These are phyloP conservation scores for Poteriospumella lacustris DNA, from an alignment of 108 stramenopile species.

Conservation along the genomic window DNA sequence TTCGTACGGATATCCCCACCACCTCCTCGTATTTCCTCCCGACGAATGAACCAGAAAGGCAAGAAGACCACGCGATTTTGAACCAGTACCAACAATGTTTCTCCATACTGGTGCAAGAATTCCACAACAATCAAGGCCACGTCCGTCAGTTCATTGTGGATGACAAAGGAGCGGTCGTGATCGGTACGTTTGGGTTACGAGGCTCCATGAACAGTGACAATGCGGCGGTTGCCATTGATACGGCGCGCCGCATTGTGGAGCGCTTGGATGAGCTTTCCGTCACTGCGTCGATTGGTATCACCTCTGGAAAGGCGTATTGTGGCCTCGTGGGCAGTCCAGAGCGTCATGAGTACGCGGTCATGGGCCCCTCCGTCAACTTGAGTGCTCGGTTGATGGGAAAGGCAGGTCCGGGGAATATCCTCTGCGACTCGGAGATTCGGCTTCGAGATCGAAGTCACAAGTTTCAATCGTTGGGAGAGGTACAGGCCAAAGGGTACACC, in stretches of 20 bases:
- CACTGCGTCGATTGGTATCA: slow-evolving; percentile 35
- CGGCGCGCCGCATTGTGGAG: slow-evolving; percentile 39
- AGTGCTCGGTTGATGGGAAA: not conserved
- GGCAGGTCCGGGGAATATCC: not conserved
- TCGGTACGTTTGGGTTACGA: slow-evolving; percentile 30
- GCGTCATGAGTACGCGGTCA: not conserved
- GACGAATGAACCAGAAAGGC: too few species aligned
- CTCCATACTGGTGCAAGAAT: slow-evolving; percentile 1
- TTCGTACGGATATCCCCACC: too few species aligned
- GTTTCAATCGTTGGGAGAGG: too few species aligned
- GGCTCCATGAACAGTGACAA: slow-evolving; percentile 24
- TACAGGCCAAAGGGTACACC: too few species aligned
- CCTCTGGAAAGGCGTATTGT: not conserved
- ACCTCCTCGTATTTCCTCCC: too few species aligned
- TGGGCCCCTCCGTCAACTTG: not conserved
- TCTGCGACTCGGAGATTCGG: too few species aligned
- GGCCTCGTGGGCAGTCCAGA: not conserved
- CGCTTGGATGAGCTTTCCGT: slow-evolving; percentile 39
- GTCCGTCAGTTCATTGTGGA: slow-evolving; percentile 42
- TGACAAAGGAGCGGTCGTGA: slow-evolving; percentile 41
- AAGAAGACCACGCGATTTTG: too few species aligned
- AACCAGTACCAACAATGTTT: slow-evolving; percentile 4
- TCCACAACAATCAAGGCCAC: slow-evolving; percentile 14
- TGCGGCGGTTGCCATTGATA: slow-evolving; percentile 27
- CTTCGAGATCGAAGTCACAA: too few species aligned